Evolutionary conservation across 768 basidiomycete genomes (phyloP), one percentile per base, ranked within the genome.

Genomic region (Austroboletus eburneus): DNA sequence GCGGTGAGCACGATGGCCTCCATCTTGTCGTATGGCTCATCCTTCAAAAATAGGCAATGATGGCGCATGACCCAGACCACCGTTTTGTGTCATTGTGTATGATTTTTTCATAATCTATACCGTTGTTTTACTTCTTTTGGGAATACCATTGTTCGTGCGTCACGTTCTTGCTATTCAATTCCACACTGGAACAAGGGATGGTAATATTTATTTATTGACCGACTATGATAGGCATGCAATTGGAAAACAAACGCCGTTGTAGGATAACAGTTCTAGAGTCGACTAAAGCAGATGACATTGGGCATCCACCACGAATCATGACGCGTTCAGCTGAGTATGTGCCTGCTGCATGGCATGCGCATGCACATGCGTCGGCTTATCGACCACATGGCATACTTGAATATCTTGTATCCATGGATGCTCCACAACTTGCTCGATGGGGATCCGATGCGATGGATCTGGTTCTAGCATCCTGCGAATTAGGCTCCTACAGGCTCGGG

Each of bases 381-480:
- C 58, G 35, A 76, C 78, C 43, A 76, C 72, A 66, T 85, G 78
- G 65, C 92, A 96, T 13, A 94, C 80, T 70, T 93, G 87, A 53
- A 96, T 87, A 24, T 73, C 64, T 68, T 78, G 69, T 43, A 95
- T 70, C 93, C 93, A 97, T 48, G 81, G 56, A 56, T 93, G 80
- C 53, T 72, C 73, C 49, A 93, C 71, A 45, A 87, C 79, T 45
- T 91, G 87, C 56, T 97, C 93, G 55, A 95, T 87, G 39, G 79
- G 69, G 46, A 72, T 72, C 22, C 95, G 74, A 37, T 72, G 65
- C 65, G 85, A 85, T 20, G 94, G 91, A 59, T 96, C 85, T 3
- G 95, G 96, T 63, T 98, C 92, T 46, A 99, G 78, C 94, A 99
- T 98, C 72, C 81, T 81, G 58, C 93, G 81, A 43, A 97, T 80